Evolutionary conservation across 2,329 filamentous ascomycete genomes (phyloP).

Genomic region (Colletotrichum sp.): DNA sequence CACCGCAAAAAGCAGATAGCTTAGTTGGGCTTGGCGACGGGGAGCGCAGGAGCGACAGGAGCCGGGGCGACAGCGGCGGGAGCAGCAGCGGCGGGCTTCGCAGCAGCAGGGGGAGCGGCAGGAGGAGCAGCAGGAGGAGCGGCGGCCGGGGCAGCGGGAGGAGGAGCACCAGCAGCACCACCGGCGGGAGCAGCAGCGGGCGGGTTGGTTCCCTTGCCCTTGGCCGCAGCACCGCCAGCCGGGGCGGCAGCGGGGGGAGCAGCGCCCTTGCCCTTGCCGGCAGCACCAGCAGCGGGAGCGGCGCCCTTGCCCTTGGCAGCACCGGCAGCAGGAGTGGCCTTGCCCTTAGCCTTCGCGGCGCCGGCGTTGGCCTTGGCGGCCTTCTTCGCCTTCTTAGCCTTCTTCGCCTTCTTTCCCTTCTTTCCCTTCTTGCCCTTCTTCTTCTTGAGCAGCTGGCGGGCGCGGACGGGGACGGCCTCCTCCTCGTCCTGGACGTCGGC

Average conservation of each 20-base stretch:
- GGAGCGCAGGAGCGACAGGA: conserved; percentile 5
- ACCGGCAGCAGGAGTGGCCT: background rate
- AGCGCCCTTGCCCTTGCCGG: conserved; percentile 4
- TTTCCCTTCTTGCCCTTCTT: conserved; percentile 12
- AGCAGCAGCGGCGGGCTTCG: background rate
- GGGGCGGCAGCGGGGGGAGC: background rate
- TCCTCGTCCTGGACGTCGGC: conserved; percentile 7
- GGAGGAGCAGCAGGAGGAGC: background rate
- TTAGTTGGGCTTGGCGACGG: conserved; percentile 5
- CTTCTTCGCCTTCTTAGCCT: conserved; percentile 6
- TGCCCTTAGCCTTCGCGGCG: conserved; percentile 2
- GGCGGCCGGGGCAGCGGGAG: background rate
- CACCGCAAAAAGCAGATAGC: background rate
- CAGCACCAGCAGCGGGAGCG: background rate
- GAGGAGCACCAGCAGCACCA: background rate
- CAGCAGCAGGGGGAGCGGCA: background rate
- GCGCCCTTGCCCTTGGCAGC: conserved; percentile 6
- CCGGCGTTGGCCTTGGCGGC: background rate
- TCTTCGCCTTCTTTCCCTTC: conserved; percentile 10
- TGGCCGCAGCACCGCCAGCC: conserved; percentile 1
- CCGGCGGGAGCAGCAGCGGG: background rate
- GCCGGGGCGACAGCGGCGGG: conserved; percentile 4
- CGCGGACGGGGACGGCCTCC: background rate
- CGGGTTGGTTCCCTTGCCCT: conserved; percentile 1
- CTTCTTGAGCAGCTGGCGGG: conserved; percentile 13